Conservation (phyloP, 1,284 basidiomycete genomes). For the Thecaphora thlaspeos region DNA sequence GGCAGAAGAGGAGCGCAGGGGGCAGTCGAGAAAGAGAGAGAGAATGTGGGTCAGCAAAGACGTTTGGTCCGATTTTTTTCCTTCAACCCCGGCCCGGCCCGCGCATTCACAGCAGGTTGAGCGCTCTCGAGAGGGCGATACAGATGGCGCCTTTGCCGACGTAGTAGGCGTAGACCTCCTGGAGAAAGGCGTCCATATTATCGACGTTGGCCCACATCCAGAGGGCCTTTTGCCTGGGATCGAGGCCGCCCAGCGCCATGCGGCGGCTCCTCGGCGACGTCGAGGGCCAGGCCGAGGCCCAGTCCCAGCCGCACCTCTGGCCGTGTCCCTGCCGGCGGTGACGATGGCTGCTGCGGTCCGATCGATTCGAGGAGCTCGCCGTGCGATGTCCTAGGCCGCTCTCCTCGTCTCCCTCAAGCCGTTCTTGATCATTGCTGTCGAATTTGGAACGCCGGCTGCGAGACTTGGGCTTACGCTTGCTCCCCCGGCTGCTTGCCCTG, state of each 20-base stretch:
- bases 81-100: too few species aligned
- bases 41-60: too few species aligned
- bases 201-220: slow-evolving; percentile 99
- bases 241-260: slow-evolving; percentile 20
- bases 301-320: slow-evolving; percentile 2
- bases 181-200: slow-evolving; percentile 89
- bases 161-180: slow-evolving; percentile 94
- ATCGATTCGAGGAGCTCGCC: neutral
- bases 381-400: too few species aligned
- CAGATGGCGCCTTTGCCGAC: slow-evolving; percentile 93
- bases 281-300: slow-evolving; percentile 9
- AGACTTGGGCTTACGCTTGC: neutral
- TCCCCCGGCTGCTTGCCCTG: too few species aligned
- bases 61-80: too few species aligned
- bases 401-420: too few species aligned
- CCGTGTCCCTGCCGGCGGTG: neutral
- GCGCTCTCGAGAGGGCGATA: slow-evolving; percentile 79
- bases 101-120: slow-evolving; percentile 81
- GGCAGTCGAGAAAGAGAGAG: too few species aligned
- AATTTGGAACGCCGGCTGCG: neutral
- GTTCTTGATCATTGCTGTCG: too few species aligned
- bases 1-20: neutral
- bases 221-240: slow-evolving; percentile 64
- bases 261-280: slow-evolving; percentile 12
- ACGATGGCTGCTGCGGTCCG: neutral